These are phyloP conservation scores for Mrakia blollopis DNA, from an alignment of 768 basidiomycete species.

Conservation along the genomic window DNA sequence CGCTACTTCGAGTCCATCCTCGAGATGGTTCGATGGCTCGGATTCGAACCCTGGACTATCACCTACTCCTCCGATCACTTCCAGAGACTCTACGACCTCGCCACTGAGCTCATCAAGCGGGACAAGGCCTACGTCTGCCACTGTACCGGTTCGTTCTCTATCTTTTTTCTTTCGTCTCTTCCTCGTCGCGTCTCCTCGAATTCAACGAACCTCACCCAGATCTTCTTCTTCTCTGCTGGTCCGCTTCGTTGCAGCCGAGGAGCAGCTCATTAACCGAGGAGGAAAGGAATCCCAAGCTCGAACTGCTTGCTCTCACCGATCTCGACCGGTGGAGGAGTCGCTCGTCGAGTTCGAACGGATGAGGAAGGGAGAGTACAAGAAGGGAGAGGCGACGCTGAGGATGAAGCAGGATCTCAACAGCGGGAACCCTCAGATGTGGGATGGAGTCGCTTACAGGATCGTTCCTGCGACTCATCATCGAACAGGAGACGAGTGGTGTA, in stretches of 20 bases:
- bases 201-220: neutral
- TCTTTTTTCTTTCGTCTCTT: neutral
- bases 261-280: conserved; percentile 83
- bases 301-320: conserved; percentile 77
- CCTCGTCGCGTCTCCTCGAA: neutral
- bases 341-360: conserved; percentile 82
- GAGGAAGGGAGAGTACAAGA: conserved; percentile 82
- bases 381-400: conserved; percentile 84
- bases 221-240: neutral
- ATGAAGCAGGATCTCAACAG: conserved; percentile 96
- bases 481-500: conserved; percentile 83
- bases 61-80: conserved; percentile 99
- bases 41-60: conserved; percentile 97
- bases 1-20: conserved; percentile 94
- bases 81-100: conserved; percentile 74
- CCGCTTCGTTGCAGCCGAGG: conserved; percentile 61
- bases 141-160: conserved; percentile 70
- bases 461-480: conserved; percentile 89
- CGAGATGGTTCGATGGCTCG: conserved; percentile 92
- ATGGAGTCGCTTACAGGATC: conserved; percentile 83
- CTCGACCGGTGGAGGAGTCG: conserved; percentile 79
- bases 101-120: conserved; percentile 77
- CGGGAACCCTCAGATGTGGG: conserved; percentile 99
- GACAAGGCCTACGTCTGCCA: conserved; percentile 95
- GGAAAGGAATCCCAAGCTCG: conserved; percentile 73